Evolutionary conservation across 768 basidiomycete genomes (phyloP), one percentile per base, ranked within the genome.

Genomic region (Tubosaeta sp.): DNA sequence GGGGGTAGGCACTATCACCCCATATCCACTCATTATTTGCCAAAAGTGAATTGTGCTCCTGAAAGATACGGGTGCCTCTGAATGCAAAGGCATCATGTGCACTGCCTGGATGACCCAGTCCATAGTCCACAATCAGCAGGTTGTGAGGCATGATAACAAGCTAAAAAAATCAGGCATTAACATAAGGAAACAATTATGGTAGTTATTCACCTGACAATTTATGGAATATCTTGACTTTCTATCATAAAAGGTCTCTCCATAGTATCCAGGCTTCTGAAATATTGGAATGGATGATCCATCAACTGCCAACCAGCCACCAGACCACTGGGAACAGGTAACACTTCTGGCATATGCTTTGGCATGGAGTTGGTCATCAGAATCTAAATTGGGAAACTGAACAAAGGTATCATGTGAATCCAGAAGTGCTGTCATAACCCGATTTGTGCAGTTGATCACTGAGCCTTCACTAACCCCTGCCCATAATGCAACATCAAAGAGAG

Each of bases 361-460:
- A 35, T 35, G 6, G 11, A 5, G 5, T 13, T 12, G 34, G 11
- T 35, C 34, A 35, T 13, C 12, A 35, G 37, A 29, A 32, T 57
- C 43, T 9, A 38, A 27, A 34, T 49, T 48, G 13, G 43, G 61
- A 37, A 50, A 43, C 5, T 41, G 41, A 2, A 65, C 50, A 11
- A 52, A 58, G 1, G 5, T 17, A 22, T 56, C 51, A 46, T 65
- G 64, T 16, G 56, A 54, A 13, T 55, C 51, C 13, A 59, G 25
- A 5, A 65, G 6, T 6, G 60, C 60, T 9, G 51, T 41, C 42
- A 63, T 56, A 14, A 59, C 50, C 26, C 51, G 45, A 39, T 58
- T 59, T 4, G 61, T 62, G 48, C 61, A 53, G 56, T 64, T 61
- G 9, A 51, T 45, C 5, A 62, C 53, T 14, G 53, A 51, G 5